Percentiles rank a stretch among this genome's conserved stretches.
phyloP scores from a whole-genome alignment of 2,329 filamentous ascomycete genomes.

The Annulohypoxylon truncatum region DNA sequence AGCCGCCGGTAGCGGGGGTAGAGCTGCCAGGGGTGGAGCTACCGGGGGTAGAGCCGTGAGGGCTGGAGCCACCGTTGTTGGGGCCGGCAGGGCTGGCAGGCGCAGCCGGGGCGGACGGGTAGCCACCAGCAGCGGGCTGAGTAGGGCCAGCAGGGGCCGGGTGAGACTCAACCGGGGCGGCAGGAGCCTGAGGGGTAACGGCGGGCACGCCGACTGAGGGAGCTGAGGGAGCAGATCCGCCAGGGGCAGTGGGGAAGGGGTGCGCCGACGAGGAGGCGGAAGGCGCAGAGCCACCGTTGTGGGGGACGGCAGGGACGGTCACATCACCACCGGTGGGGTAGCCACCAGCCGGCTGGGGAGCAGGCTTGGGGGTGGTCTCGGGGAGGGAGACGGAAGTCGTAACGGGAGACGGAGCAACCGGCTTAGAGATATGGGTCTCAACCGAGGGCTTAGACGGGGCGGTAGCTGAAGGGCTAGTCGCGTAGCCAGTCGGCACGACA shows the following conservation, averaged over 20 bases:
- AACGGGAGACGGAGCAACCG: neutral
- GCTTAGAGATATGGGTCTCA: neutral
- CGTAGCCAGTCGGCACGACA: constrained; percentile 13
- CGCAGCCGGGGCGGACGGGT: neutral
- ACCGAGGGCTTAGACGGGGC: neutral
- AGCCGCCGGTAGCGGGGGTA: neutral
- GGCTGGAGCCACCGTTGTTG: neutral
- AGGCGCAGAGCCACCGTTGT: neutral
- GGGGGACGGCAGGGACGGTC: neutral
- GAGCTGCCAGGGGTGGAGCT: neutral
- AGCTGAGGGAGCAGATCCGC: neutral
- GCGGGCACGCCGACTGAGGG: neutral
- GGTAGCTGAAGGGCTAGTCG: neutral
- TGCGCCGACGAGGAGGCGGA: neutral
- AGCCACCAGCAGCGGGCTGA: neutral
- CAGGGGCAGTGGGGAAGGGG: neutral
- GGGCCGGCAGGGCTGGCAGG: neutral
- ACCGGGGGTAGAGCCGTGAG: neutral
- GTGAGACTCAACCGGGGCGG: neutral
- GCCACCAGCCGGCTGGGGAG: neutral
- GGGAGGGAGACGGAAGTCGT: neutral
- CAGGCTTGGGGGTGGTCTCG: neutral
- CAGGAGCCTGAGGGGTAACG: neutral
- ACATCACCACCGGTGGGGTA: neutral
- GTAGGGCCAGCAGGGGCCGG: neutral